Evolutionary conservation across 2,329 filamentous ascomycete genomes (phyloP).

Genomic region (Colletotrichum noveboracense): DNA sequence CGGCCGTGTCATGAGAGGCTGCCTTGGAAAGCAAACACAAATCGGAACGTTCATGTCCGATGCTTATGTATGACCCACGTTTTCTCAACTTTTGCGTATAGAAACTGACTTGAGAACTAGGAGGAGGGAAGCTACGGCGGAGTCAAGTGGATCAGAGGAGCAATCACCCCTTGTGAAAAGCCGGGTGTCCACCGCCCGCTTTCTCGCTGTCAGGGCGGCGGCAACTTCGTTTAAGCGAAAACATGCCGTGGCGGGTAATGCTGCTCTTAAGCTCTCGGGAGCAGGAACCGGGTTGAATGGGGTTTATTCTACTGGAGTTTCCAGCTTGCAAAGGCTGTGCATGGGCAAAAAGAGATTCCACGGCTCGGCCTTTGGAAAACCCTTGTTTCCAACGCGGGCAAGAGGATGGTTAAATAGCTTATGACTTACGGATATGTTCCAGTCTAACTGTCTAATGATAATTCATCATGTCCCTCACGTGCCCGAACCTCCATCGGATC

Average conservation of each 20-base stretch:
- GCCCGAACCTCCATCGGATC: not conserved
- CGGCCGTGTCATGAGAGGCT: constrained; percentile 1
- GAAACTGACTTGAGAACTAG: not conserved
- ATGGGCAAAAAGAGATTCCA: not conserved
- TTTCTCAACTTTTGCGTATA: not conserved
- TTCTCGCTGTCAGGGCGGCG: not conserved
- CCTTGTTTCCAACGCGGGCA: not conserved
- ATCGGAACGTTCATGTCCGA: constrained; percentile 2
- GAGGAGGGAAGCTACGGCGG: constrained; percentile 6
- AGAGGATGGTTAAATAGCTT: not conserved
- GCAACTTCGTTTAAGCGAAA: not conserved
- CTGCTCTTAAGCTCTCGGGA: not conserved
- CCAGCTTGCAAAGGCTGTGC: not conserved
- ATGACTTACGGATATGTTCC: not conserved
- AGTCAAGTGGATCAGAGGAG: not conserved
- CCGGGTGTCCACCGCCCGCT: not conserved
- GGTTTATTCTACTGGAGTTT: not conserved
- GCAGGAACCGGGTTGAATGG: not conserved
- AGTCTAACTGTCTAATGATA: not conserved
- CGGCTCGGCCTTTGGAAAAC: not conserved
- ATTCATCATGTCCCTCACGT: not conserved
- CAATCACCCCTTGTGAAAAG: not conserved
- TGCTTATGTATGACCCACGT: not conserved
- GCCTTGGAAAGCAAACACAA: not conserved
- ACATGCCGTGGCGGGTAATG: not conserved